A percentile compares a stretch with the other conserved stretches of the same genome.
Conservation (phyloP, 345 rosid genomes). For the Mallotus nudiflorus region DNA sequence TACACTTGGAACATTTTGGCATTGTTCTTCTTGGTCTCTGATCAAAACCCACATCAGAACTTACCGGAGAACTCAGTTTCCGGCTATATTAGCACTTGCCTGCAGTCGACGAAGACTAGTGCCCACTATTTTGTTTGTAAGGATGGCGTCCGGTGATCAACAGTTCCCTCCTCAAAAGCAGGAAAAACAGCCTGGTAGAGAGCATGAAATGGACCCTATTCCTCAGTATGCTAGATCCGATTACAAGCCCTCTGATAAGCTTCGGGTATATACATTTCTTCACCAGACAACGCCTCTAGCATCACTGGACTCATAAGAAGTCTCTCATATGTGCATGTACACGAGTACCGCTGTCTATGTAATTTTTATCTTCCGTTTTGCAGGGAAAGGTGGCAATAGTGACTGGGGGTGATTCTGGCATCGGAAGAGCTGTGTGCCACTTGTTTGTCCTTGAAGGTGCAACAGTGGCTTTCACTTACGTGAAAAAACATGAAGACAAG, state of each 20-base stretch:
- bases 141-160: constrained; percentile 54
- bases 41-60: constrained; percentile 14
- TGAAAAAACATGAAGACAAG: constrained; percentile 61
- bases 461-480: constrained; percentile 71
- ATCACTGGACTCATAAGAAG: too few relatives aligned
- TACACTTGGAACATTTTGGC: neutral
- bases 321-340: too few relatives aligned
- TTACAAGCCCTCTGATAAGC: constrained; percentile 68
- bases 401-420: constrained; percentile 86
- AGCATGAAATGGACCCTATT: constrained; percentile 63
- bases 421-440: constrained; percentile 64
- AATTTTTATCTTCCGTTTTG: neutral
- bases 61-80: constrained; percentile 14
- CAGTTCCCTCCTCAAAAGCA: constrained; percentile 69
- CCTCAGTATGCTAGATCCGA: constrained; percentile 51
- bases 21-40: constrained; percentile 18
- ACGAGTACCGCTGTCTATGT: neutral
- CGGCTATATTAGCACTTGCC: constrained; percentile 8
- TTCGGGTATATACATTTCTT: constrained; percentile 31
- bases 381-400: constrained; percentile 79
- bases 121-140: neutral
- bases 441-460: constrained; percentile 61
- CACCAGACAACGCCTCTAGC: too few relatives aligned
- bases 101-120: neutral
- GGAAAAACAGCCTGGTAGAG: constrained; percentile 61